These are phyloP conservation scores for Claviceps maximensis DNA, from an alignment of 2,329 filamentous ascomycete species.

Conservation along the genomic window DNA sequence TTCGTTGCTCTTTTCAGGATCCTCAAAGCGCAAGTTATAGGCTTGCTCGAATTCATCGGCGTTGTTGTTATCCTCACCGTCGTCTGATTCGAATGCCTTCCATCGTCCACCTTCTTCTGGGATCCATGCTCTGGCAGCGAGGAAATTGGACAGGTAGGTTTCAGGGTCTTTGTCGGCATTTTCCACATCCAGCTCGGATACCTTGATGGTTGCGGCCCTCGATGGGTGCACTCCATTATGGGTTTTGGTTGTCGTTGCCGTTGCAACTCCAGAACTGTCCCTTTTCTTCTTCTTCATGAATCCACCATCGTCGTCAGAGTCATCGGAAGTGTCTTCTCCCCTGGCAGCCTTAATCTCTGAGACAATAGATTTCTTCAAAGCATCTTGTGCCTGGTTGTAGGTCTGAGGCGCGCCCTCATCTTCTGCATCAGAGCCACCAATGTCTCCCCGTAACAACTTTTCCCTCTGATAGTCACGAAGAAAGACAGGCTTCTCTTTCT, in stretches of 20 bases:
- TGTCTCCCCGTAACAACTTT: conserved; percentile 64
- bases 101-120: conserved; percentile 52
- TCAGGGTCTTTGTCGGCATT: conserved; percentile 82
- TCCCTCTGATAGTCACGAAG: conserved; percentile 85
- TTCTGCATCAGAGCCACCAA: conserved; percentile 45
- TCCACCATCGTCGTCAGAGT: conserved; percentile 50
- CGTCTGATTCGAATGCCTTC: conserved; percentile 83
- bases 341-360: conserved; percentile 61
- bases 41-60: conserved; percentile 85
- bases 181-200: conserved; percentile 51
- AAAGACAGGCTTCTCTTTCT: conserved; percentile 73
- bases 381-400: conserved; percentile 80
- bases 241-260: conserved; percentile 14
- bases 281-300: conserved; percentile 61
- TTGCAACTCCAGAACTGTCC: conserved; percentile 18
- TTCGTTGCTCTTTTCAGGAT: conserved; percentile 78
- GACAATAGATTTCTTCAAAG: conserved; percentile 64
- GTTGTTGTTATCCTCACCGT: conserved; percentile 67
- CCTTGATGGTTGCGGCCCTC: conserved; percentile 31
- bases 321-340: conserved; percentile 31
- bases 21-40: conserved; percentile 93
- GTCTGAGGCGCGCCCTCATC: conserved; percentile 49
- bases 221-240: conserved; percentile 43
- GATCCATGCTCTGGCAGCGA: conserved; percentile 85
- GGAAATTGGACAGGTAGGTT: conserved; percentile 85